phyloP scores from a whole-genome alignment of 1,284 basidiomycete species.

The Coniophora puteana region DNA sequence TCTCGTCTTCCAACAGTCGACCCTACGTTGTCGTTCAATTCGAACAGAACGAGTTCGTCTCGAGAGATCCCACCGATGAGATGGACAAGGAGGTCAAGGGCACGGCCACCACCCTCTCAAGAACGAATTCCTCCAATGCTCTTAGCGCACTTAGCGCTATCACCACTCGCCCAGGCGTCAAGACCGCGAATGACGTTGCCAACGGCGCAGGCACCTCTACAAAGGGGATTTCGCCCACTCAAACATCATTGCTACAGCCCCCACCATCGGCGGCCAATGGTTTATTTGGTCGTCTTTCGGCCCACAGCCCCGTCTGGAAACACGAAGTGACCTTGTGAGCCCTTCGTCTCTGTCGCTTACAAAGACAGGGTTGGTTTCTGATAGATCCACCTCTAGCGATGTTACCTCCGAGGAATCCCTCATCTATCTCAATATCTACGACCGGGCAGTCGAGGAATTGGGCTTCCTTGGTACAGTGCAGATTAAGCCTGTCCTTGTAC shows the following conservation, averaged over 20 bases:
- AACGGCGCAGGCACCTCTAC: conserved; percentile 33
- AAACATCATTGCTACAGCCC: conserved; percentile 22
- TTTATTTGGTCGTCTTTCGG: conserved; percentile 61
- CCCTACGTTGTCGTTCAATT: conserved; percentile 98
- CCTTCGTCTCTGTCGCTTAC: conserved; percentile 7
- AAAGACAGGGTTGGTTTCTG: conserved; percentile 10
- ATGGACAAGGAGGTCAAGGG: conserved; percentile 86
- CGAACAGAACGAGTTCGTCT: conserved; percentile 98
- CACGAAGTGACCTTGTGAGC: conserved; percentile 96
- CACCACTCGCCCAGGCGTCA: conserved; percentile 40
- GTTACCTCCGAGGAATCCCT: conserved; percentile 90
- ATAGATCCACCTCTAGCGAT: conserved; percentile 57
- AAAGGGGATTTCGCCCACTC: conserved; percentile 39
- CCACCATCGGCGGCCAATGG: conserved; percentile 38
- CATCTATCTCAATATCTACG: conserved; percentile 91
- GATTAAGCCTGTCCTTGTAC: conserved; percentile 85
- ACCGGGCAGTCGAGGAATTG: conserved; percentile 79
- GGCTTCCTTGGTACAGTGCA: conserved; percentile 91
- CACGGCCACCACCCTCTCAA: conserved; percentile 58
- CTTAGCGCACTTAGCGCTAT: conserved; percentile 70
- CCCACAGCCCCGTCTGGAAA: conserved; percentile 97
- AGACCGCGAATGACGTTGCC: too few species aligned
- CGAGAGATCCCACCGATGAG: conserved; percentile 85
- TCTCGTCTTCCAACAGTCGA: conserved; percentile 60
- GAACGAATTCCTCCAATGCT: conserved; percentile 57